A percentile compares a stretch with the other conserved stretches of the same genome.
These are phyloP conservation scores for Penicillium fuscoglaucum DNA, from an alignment of 2,329 filamentous ascomycete genomes.

Conservation along the genomic window DNA sequence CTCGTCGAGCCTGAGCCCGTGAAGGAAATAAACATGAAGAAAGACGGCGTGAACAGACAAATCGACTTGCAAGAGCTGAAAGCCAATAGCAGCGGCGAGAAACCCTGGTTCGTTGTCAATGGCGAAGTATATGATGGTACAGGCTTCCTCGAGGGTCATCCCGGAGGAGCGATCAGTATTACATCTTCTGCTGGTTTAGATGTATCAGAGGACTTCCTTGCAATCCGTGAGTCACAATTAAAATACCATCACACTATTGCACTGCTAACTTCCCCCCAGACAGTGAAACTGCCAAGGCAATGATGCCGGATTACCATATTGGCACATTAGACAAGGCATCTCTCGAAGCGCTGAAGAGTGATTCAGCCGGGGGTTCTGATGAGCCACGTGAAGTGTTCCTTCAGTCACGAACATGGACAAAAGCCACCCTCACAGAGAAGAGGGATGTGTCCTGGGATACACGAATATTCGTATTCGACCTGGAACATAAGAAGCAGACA, in stretches of 20 bases:
- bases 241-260: conserved; percentile 6
- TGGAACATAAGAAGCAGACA: conserved; percentile 68
- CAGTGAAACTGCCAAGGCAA: conserved; percentile 84
- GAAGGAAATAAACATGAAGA: conserved; percentile 75
- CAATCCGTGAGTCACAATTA: conserved; percentile 70
- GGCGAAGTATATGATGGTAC: conserved; percentile 89
- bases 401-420: conserved; percentile 70
- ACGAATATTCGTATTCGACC: conserved; percentile 75
- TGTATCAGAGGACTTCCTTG: conserved; percentile 83
- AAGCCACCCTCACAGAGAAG: conserved; percentile 68
- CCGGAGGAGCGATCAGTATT: conserved; percentile 84
- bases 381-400: conserved; percentile 65
- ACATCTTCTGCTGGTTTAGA: conserved; percentile 78
- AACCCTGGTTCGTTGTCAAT: conserved; percentile 85
- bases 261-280: conserved; percentile 56
- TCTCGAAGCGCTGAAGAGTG: conserved; percentile 54
- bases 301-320: conserved; percentile 86
- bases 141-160: conserved; percentile 75
- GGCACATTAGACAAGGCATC: conserved; percentile 69
- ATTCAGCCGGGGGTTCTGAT: conserved; percentile 43
- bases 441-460: conserved; percentile 73
- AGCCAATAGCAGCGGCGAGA: conserved; percentile 62
- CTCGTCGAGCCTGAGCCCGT: conserved; percentile 50
- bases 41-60: conserved; percentile 60
- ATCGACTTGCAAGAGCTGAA: conserved; percentile 73